Evolutionary conservation across 768 basidiomycete species (phyloP).

Genomic region (Russula emetica): DNA sequence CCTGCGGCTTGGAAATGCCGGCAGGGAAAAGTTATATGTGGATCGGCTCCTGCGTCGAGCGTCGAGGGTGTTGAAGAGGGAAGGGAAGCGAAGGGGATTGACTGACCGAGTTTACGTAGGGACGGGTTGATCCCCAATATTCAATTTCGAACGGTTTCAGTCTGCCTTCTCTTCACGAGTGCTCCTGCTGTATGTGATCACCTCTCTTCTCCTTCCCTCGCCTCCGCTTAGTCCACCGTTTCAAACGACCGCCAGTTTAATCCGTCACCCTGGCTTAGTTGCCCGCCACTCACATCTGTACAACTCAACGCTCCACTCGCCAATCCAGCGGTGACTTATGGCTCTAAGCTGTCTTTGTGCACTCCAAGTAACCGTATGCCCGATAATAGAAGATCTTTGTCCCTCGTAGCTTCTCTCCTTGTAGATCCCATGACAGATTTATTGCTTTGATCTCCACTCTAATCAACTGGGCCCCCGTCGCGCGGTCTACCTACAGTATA

Average conservation of each 20-base stretch:
- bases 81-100: neutral
- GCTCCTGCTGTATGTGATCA: constrained; percentile 14
- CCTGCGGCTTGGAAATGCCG: neutral
- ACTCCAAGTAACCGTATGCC: neutral
- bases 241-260: constrained; percentile 6
- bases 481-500: neutral
- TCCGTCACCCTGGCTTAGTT: neutral
- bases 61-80: constrained; percentile 4
- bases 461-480: constrained; percentile 3
- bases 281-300: neutral
- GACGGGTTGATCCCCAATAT: constrained; percentile 9
- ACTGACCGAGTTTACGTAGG: constrained; percentile 21
- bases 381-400: constrained; percentile 13
- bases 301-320: neutral
- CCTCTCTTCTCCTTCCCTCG: constrained; percentile 9
- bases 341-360: constrained; percentile 4
- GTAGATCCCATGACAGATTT: constrained; percentile 25
- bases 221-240: constrained; percentile 11
- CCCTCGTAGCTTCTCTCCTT: constrained; percentile 4
- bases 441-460: constrained; percentile 25
- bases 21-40: constrained; percentile 6
- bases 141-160: constrained; percentile 17
- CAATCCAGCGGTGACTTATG: neutral
- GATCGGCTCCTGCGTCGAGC: constrained; percentile 15
- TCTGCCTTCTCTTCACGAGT: constrained; percentile 14